Conservation (phyloP, 352 stramenopile genomes). For the Blastocystis sp. region DNA sequence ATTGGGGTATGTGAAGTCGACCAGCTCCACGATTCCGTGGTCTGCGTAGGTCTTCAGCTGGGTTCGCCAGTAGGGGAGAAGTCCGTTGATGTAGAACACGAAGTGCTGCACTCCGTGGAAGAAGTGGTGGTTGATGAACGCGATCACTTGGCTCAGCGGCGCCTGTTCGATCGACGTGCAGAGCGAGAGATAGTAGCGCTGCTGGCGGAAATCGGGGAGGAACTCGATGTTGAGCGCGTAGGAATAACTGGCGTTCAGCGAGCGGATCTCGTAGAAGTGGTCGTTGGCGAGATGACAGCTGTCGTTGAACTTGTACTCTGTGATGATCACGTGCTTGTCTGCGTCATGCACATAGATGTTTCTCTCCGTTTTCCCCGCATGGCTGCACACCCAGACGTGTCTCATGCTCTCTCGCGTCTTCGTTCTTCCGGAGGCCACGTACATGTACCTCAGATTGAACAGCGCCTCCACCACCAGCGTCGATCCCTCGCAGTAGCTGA, state of each 20-base stretch:
- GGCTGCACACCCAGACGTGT: not conserved
- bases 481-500: conserved; percentile 3
- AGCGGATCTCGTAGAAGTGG: not conserved
- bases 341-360: not conserved
- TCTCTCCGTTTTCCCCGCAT: not conserved
- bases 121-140: conserved; percentile 22
- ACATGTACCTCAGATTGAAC: conserved; percentile 49
- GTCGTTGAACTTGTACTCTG: not conserved
- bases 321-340: conserved; percentile 26
- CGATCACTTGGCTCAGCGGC: not conserved
- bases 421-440: not conserved
- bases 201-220: not conserved
- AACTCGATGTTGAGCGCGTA: not conserved
- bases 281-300: not conserved
- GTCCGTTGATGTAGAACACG: conserved; percentile 18
- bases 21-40: not conserved
- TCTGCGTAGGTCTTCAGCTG: not conserved
- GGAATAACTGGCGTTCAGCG: not conserved
- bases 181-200: not conserved
- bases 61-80: not conserved
- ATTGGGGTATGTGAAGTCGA: conserved; percentile 23
- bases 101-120: conserved; percentile 50
- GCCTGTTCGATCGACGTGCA: not conserved
- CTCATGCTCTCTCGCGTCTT: not conserved
- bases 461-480: conserved; percentile 1